Percentiles rank a stretch among this genome's conserved stretches.
Conservation (phyloP, 371 early-diverging fungal species). For the Phascolomyces articulosus region DNA sequence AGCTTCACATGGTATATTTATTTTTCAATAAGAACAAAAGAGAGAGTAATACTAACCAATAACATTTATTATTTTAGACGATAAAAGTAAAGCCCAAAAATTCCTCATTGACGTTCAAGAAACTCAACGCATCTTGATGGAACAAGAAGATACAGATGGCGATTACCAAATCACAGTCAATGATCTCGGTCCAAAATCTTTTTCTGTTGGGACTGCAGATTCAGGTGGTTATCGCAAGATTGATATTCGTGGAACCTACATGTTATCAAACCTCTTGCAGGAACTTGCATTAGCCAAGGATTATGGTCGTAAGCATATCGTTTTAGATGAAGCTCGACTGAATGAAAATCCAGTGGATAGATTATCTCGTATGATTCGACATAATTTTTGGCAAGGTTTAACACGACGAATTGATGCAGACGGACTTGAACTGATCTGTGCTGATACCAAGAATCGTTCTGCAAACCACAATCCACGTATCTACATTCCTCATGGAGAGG, state of each 20-base stretch:
- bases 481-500: conserved; percentile 85
- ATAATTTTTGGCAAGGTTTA: conserved; percentile 90
- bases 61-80: conserved; percentile 48
- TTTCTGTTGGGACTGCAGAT: conserved; percentile 82
- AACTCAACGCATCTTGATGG: conserved; percentile 72
- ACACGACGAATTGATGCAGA: conserved; percentile 90
- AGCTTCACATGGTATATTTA: conserved; percentile 44
- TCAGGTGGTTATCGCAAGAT: conserved; percentile 81
- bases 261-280: conserved; percentile 89
- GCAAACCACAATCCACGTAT: conserved; percentile 77
- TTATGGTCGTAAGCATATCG: conserved; percentile 78
- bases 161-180: conserved; percentile 90
- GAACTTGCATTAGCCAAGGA: conserved; percentile 89
- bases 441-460: conserved; percentile 87
- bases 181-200: conserved; percentile 87
- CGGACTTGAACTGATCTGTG: conserved; percentile 83
- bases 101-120: conserved; percentile 84
- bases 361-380: conserved; percentile 85
- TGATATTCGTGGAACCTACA: conserved; percentile 92
- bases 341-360: conserved; percentile 92
- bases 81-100: conserved; percentile 65
- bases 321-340: conserved; percentile 80
- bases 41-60: too few relatives aligned
- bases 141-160: conserved; percentile 92
- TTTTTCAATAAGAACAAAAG: neutral